These are phyloP conservation scores for Didymella glomerata DNA, from an alignment of 2,329 filamentous ascomycete genomes.

Conservation along the genomic window DNA sequence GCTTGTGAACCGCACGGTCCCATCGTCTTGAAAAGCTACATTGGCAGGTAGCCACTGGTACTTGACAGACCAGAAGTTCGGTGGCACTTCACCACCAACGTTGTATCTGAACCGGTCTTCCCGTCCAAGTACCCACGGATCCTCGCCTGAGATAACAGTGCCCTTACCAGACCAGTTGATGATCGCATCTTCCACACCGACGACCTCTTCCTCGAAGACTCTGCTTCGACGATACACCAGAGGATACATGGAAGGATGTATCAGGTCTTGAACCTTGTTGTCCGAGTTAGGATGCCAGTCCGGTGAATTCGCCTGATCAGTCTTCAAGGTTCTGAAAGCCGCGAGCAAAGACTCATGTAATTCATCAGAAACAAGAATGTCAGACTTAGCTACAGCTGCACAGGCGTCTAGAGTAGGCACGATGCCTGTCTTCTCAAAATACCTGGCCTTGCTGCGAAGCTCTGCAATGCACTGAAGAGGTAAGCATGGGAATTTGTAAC, in stretches of 20 bases:
- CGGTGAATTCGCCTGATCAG: not conserved
- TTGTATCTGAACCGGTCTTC: conserved; percentile 11
- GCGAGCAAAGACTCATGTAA: not conserved
- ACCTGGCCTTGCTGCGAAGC: not conserved
- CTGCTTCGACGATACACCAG: not conserved
- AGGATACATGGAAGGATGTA: not conserved
- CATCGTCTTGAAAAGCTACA: not conserved
- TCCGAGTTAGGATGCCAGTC: not conserved
- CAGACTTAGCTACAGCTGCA: not conserved
- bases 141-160: conserved; percentile 26
- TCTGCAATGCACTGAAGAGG: not conserved
- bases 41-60: not conserved
- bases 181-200: conserved; percentile 43
- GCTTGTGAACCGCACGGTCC: not conserved
- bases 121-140: not conserved
- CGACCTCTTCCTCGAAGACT: conserved; percentile 6
- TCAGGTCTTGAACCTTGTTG: not conserved
- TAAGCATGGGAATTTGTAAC: too few relatives aligned
- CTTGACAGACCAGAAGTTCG: conserved; percentile 11
- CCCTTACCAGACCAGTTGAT: conserved; percentile 43
- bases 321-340: not conserved
- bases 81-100: conserved; percentile 19
- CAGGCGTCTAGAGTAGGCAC: not conserved
- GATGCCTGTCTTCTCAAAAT: not conserved
- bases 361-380: not conserved